These are phyloP conservation scores for Royoungia palumana DNA, from an alignment of 768 basidiomycete species.

Conservation along the genomic window DNA sequence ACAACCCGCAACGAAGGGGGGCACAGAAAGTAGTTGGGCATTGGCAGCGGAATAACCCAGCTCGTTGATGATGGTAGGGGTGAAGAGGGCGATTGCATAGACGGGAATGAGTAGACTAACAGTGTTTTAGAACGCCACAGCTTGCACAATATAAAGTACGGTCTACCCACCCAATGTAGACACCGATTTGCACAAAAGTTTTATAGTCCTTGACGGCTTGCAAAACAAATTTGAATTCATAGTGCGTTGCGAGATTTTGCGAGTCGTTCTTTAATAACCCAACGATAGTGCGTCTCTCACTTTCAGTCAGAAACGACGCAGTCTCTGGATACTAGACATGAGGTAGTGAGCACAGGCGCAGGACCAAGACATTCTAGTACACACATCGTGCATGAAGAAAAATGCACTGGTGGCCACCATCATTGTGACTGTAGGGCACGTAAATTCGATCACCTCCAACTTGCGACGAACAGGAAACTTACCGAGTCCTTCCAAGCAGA, in stretches of 20 bases:
- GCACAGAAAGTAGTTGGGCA: conserved; percentile 49
- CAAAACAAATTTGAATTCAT: conserved; percentile 42
- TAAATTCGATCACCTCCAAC: neutral
- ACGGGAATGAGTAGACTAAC: conserved; percentile 43
- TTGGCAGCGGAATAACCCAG: conserved; percentile 50
- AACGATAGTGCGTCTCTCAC: conserved; percentile 40
- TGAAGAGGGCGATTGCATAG: conserved; percentile 49
- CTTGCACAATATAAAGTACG: neutral
- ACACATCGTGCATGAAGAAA: conserved; percentile 54
- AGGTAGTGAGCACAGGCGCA: neutral
- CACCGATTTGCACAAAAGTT: conserved; percentile 32
- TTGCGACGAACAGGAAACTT: neutral
- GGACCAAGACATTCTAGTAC: conserved; percentile 5
- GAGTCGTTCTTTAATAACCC: conserved; percentile 43
- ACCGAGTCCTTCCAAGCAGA: conserved; percentile 32
- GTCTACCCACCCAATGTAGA: conserved; percentile 39
- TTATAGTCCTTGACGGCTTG: conserved; percentile 49
- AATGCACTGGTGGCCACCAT: conserved; percentile 28
- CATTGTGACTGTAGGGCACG: conserved; percentile 15
- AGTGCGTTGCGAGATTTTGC: conserved; percentile 45
- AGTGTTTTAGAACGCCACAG: conserved; percentile 1
- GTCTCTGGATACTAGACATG: conserved; percentile 50
- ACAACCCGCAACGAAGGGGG: conserved; percentile 48
- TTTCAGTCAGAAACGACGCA: conserved; percentile 48
- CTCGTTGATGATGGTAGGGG: conserved; percentile 48